Conservation (phyloP, 345 rosid genomes). For the Sapria himalayana region DNA sequence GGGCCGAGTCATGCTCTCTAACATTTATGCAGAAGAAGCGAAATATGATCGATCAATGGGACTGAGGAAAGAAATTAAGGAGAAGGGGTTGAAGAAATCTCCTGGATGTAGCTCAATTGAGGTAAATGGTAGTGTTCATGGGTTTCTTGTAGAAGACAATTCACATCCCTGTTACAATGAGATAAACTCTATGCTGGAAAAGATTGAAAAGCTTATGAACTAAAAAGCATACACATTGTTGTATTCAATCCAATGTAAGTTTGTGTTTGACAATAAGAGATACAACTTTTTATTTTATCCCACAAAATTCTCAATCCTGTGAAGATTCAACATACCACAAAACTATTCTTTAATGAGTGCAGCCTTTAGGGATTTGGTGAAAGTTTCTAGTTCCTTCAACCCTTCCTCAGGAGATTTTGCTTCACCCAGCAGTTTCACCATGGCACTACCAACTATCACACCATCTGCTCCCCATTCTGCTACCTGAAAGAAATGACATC, state of each 20-base stretch:
- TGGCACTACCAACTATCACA: slow-evolving; percentile 72
- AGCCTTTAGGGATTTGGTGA: slow-evolving; percentile 41
- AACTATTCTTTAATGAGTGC: slow-evolving; percentile 26
- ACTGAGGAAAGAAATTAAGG: slow-evolving; percentile 48
- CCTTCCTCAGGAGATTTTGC: slow-evolving; percentile 62
- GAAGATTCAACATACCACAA: slow-evolving; percentile 3
- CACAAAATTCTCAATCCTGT: too few species aligned
- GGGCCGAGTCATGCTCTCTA: slow-evolving; percentile 44
- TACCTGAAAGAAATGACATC: too few species aligned
- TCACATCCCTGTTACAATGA: slow-evolving; percentile 28
- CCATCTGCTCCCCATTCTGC: slow-evolving; percentile 88
- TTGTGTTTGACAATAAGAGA: too few species aligned
- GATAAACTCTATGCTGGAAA: slow-evolving; percentile 32
- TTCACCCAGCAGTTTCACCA: slow-evolving; percentile 50
- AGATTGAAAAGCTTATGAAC: too few species aligned
- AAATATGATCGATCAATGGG: slow-evolving; percentile 37
- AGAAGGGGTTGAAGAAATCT: slow-evolving; percentile 38
- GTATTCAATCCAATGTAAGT: too few species aligned
- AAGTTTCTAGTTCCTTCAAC: slow-evolving; percentile 34
- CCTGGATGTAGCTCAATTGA: slow-evolving; percentile 69
- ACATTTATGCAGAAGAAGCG: slow-evolving; percentile 41
- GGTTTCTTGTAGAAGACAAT: slow-evolving; percentile 44
- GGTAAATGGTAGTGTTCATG: slow-evolving; percentile 34
- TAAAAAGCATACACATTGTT: too few species aligned
- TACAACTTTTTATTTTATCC: too few species aligned